Base-by-base conservation (phyloP, 2,329 filamentous ascomycete genomes). In the Talaromyces pinophilus region DNA sequence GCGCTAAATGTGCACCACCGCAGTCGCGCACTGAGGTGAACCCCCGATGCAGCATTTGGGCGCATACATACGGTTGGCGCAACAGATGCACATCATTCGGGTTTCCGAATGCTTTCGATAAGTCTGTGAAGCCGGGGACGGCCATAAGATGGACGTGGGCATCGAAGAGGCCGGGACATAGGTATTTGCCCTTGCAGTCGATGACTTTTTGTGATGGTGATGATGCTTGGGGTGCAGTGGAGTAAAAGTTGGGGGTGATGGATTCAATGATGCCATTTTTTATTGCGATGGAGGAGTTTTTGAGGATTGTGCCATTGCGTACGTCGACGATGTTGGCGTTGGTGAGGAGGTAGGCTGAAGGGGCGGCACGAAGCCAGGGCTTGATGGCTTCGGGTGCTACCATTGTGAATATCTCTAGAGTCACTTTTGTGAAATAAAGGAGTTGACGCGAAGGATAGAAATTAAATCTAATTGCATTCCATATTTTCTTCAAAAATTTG, bases 21-120 rank as follows among this genome's bases (percentile, higher is more conserved):
- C 83, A 86, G 71, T 89, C 86, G 3, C 87, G 81, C 2, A 86
- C 80, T 1, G 80, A 84, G 1, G 87, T 88, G 75, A 88, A 88
- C 1, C 87, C 86, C 19, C 86, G 81, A 48, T 76, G 73, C 0
- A 88, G 79, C 76, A 87, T 87, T 65, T 85, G 79, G 5, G 74
- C 33, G 33, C 62, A 67, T 33, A 66, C 67, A 52, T 65, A 65
- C 22, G 67, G 67, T 44, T 69, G 65, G 15, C 63, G 55, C 3
- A 65, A 15, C 22, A 63, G 8, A 15, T 59, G 55, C 55, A 59
- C 55, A 40, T 59, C 55, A n/a, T 63, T 63, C 7, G 63, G 59
- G 42, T 48, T 48, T 2, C 46, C 55, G 11, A 57, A 57, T 8
- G 55, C 55, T 10, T 61, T 57, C 25, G 55, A 57, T 10, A 65